Percentiles rank a stretch among this genome's conserved stretches.
Evolutionary conservation across 768 basidiomycete genomes (phyloP).

Genomic region (Mycena metata): DNA sequence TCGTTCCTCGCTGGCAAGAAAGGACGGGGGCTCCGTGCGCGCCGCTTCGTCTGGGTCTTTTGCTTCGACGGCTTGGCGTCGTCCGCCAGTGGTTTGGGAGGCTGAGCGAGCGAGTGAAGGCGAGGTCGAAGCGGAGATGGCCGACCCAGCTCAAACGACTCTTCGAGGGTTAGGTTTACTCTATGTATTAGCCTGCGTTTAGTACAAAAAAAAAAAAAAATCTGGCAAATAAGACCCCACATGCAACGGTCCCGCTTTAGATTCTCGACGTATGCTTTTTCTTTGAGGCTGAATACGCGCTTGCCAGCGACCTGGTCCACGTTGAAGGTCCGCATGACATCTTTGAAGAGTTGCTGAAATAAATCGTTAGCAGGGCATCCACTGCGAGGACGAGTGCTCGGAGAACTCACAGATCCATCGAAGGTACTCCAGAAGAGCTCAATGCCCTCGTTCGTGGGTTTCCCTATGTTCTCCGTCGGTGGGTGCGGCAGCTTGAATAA

Average conservation of each 20-base stretch:
- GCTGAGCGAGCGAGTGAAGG: background rate
- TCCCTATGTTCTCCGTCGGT: too few species aligned
- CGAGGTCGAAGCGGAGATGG: background rate
- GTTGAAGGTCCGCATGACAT: slow-evolving; percentile 1
- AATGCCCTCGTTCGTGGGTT: background rate
- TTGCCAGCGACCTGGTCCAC: background rate
- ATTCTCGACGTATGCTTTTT: background rate
- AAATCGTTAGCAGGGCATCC: too few species aligned
- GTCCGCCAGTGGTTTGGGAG: background rate
- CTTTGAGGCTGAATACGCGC: background rate
- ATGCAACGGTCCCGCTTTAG: slow-evolving; percentile 14
- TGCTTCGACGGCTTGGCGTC: too few species aligned
- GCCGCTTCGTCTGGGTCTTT: background rate
- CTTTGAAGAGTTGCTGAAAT: background rate
- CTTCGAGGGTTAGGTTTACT: slow-evolving; percentile 17
- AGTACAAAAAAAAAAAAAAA: background rate
- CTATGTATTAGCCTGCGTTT: background rate
- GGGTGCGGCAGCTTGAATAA: too few species aligned
- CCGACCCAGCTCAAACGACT: background rate
- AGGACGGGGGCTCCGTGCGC: background rate
- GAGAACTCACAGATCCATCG: slow-evolving; percentile 4
- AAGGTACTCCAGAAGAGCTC: slow-evolving; percentile 18
- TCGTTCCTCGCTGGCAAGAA: background rate
- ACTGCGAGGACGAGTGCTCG: background rate
- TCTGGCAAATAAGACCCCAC: slow-evolving; percentile 2